Base-by-base conservation (phyloP, 2,329 filamentous ascomycete genomes). In the Pseudogymnoascus sp. region DNA sequence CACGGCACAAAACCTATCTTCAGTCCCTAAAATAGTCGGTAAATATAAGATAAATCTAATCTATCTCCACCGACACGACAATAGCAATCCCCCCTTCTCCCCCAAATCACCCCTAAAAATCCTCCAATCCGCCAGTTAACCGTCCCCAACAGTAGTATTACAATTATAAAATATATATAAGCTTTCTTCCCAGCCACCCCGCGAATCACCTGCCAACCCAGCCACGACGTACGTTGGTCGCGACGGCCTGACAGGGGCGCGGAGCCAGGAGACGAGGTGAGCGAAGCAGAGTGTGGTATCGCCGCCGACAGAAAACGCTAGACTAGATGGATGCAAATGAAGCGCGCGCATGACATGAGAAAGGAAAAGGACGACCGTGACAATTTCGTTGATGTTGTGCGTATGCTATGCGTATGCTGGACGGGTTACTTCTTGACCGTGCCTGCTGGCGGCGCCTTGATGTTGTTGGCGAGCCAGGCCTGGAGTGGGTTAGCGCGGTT, bases 401-500 rank as follows among this genome's bases (percentile, higher is more conserved):
- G 28, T 56, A 33, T 22, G 24, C 14, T 50, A 14, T 50, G 7
- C 43, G 7, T n/a, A 6, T 50, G 50, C 50, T 33, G 43, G 3
- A 19, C 28, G n/a, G 26, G 5, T 56, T 69, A 71, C 64, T 69
- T 70, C 66, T 70, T 70, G 46, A 59, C 61, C 41, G 65, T 64
- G 12, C 61, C 65, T 40, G 63, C 65, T 16, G 81, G 78, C 46
- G 82, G 82, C 6, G 83, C 78, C 79, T 93, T 93, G 78, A 93
- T 88, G 73, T 92, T 93, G 78, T 91, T 91, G 68, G 89, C 91
- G 68, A 93, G 81, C 90, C 90, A 93, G 62, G 87, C 81, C 82
- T 84, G 66, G 22, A 59, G 61, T 59, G 19, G 35, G 33, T 64
- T 26, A 59, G 26, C 8, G 53, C 43, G 22, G 41, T 28, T 12